Conservation (phyloP, 495 filamentous ascomycete genomes). For the Xanthoparmelia taractica region DNA sequence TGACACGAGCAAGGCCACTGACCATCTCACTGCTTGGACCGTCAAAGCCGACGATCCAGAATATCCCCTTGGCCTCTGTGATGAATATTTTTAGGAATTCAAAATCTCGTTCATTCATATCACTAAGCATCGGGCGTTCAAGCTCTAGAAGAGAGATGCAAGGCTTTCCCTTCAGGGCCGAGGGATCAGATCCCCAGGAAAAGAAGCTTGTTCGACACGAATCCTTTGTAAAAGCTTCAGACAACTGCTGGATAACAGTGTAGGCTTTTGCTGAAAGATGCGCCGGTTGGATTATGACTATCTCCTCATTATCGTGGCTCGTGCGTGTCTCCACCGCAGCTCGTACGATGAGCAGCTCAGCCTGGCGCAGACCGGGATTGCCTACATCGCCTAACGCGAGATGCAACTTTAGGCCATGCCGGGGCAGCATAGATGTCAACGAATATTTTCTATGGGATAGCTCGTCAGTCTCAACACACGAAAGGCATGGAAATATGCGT, state of each 20-base stretch:
- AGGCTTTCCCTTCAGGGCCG: conserved; percentile 14
- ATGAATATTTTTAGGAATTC: conserved; percentile 10
- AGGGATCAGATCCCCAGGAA: conserved; percentile 16
- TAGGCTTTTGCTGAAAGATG: conserved; percentile 8
- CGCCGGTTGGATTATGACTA: conserved; percentile 12
- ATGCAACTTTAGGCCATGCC: conserved; percentile 8
- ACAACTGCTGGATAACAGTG: conserved; percentile 3
- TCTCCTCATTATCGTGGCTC: conserved; percentile 11
- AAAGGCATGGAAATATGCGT: background rate
- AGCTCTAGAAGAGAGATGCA: conserved; percentile 18
- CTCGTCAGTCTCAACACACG: conserved; percentile 6
- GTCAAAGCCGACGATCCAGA: conserved; percentile 17
- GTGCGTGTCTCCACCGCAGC: conserved; percentile 8
- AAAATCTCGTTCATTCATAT: conserved; percentile 16
- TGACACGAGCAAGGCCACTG: conserved; percentile 15
- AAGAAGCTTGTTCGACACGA: conserved; percentile 10
- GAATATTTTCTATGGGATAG: conserved; percentile 2
- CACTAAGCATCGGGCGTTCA: conserved; percentile 10
- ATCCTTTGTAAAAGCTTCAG: conserved; percentile 2
- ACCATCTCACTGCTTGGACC: conserved; percentile 16
- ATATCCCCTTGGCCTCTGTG: conserved; percentile 7
- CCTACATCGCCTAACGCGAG: conserved; percentile 7
- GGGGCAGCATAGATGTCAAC: conserved; percentile 9
- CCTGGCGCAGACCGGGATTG: conserved; percentile 5
- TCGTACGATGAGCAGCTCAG: conserved; percentile 10